Evolutionary conservation across 805 yeast species (phyloP).

Genomic region (Danielozyma ontarioensis): DNA sequence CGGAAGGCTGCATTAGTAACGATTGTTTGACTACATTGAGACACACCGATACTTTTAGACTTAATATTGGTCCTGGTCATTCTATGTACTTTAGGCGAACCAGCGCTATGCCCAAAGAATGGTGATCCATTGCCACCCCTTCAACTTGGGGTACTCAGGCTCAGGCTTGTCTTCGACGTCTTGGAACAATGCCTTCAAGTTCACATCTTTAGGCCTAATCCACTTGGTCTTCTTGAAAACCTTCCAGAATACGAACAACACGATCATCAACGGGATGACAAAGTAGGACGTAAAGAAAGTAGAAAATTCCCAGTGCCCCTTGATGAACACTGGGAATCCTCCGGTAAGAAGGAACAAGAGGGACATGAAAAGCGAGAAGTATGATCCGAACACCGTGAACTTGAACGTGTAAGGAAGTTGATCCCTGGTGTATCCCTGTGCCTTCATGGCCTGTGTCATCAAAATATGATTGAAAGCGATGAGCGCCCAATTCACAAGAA

Average conservation of each 20-base stretch:
- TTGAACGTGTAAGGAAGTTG: conserved; percentile 25
- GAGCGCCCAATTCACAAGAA: conserved; percentile 25
- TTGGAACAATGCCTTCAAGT: conserved; percentile 19
- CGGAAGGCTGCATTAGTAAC: no score
- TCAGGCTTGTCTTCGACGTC: conserved; percentile 24
- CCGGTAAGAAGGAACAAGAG: conserved; percentile 25
- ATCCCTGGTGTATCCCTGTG: conserved; percentile 30
- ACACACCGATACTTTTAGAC: no score
- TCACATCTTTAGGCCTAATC: conserved; percentile 12
- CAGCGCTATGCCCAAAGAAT: conserved; percentile 17
- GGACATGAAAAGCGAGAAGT: conserved; percentile 23
- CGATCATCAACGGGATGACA: conserved; percentile 20
- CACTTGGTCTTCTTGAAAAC: conserved; percentile 21
- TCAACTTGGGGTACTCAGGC: conserved; percentile 16
- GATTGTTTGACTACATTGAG: no score
- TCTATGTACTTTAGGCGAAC: no score
- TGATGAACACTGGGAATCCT: conserved; percentile 30
- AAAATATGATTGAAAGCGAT: conserved; percentile 26
- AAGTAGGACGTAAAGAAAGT: conserved; percentile 18
- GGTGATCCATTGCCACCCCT: conserved; percentile 14
- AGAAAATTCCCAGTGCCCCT: conserved; percentile 20
- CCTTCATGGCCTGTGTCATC: conserved; percentile 32
- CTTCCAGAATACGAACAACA: conserved; percentile 28
- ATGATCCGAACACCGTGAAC: conserved; percentile 22
- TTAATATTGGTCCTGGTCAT: no score